Conservation (phyloP, 1,284 basidiomycete genomes). For the Peniophora sp. region DNA sequence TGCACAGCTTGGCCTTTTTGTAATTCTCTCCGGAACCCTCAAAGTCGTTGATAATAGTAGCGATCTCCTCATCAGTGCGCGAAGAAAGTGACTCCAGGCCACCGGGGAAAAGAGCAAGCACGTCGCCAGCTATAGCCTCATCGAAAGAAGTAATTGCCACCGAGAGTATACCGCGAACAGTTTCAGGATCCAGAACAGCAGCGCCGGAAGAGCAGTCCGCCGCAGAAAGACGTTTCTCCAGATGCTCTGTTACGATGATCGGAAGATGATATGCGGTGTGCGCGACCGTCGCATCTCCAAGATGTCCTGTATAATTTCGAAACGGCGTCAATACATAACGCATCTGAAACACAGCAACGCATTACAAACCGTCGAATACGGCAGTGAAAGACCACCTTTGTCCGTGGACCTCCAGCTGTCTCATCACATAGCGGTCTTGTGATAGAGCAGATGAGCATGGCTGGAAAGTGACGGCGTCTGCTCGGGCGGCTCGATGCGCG, state of each 20-base stretch:
- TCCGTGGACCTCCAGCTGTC: constrained; percentile 46
- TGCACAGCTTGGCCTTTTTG: constrained; percentile 55
- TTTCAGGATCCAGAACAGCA: constrained; percentile 27
- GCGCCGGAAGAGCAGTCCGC: constrained; percentile 10
- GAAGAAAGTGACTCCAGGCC: constrained; percentile 40
- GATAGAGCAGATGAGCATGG: constrained; percentile 39
- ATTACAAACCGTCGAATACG: constrained; percentile 53
- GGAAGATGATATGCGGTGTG: constrained; percentile 61
- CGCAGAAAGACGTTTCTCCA: constrained; percentile 30
- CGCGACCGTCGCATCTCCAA: constrained; percentile 60
- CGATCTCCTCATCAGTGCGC: constrained; percentile 47
- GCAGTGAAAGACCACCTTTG: constrained; percentile 55
- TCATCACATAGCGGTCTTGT: constrained; percentile 57
- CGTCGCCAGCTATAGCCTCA: constrained; percentile 56
- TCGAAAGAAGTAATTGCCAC: constrained; percentile 54
- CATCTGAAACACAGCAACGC: constrained; percentile 5
- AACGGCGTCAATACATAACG: constrained; percentile 6
- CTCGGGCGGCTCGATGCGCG: constrained; percentile 29
- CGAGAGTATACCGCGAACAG: constrained; percentile 47
- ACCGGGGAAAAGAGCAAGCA: constrained; percentile 51
- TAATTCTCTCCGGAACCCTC: constrained; percentile 49
- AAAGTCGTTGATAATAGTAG: constrained; percentile 53
- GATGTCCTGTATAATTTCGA: constrained; percentile 38
- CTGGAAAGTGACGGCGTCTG: constrained; percentile 56
- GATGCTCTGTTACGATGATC: constrained; percentile 53